These are phyloP conservation scores for Dicorynia guianensis DNA, from an alignment of 306 rosid genomes.

Conservation along the genomic window DNA sequence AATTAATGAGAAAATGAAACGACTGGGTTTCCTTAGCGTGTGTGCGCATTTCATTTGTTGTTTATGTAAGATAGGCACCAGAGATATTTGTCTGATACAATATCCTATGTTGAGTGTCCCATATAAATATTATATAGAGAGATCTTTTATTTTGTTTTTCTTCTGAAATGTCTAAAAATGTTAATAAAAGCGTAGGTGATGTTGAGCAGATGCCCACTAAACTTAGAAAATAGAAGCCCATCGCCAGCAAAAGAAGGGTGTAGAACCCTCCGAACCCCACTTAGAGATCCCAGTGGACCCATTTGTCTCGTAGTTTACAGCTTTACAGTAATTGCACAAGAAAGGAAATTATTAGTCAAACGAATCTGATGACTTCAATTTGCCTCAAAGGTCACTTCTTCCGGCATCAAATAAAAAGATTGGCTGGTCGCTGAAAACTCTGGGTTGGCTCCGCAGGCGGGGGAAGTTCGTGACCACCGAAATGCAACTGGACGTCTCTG, in stretches of 20 bases:
- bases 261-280: conserved; percentile 61
- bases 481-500: conserved; percentile 26
- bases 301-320: conserved; percentile 6
- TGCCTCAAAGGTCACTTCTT: no score
- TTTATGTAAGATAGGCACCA: no score
- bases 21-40: no score
- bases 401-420: neutral
- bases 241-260: conserved; percentile 57
- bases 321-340: neutral
- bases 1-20: no score
- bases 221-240: conserved; percentile 21
- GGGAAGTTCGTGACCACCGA: conserved; percentile 54
- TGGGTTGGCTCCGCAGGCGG: conserved; percentile 65
- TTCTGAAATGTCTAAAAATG: conserved; percentile 32
- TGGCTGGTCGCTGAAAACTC: conserved; percentile 14
- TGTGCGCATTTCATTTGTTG: no score
- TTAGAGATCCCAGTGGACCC: conserved; percentile 40
- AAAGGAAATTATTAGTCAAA: conserved; percentile 28
- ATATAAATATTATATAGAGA: neutral
- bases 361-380: neutral
- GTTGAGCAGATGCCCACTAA: conserved; percentile 51
- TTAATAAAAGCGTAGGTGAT: conserved; percentile 43
- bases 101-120: neutral
- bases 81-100: no score
- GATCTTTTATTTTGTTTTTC: no score